Evolutionary conservation across 106 monocot species (phyloP), one percentile per base, ranked within the genome.

Genomic region (Dendrobium officinale): DNA sequence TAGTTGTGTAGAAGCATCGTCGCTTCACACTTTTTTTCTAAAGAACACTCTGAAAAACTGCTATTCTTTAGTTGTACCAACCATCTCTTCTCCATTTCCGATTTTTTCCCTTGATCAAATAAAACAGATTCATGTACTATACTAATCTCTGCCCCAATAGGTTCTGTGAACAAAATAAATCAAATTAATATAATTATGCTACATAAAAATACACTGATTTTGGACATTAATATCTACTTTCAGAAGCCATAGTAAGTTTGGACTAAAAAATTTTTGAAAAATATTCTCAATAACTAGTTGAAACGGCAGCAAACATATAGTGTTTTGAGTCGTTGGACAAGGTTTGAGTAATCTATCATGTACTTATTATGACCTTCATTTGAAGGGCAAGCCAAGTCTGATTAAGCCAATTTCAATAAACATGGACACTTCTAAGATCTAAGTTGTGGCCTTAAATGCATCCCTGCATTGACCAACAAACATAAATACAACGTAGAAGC

Each of bases 101-200:
- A 86, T 78, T 58, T 86, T 37, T 87, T 81, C 78, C 55, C 81
- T 83, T 85, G 83, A 47, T 87, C 83, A 13, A 86, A 74, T 33
- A 86, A 84, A 85, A 56, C 82, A 82, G 92, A 79, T 80, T 99
- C 95, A 83, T 86, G 76, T 16, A 78, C 78, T 77, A 95, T 83
- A 67, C 89, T 78, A 79, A 93, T 95, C 42, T 95, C 95, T 47
- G 89, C 91, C 55, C 87, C 92, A 81, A 91, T 74, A 41, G 99
- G 95, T 82, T 95, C 99, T 99, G 86, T 58, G 78, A 83, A 82
- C 37, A 13, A 67, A 83, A 64, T 37, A 72, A 83, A 18, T 67
- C 15, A 72, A 27, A 76, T 76, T 27, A 49, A 27, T 49, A 47
- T 72, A 74, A 74, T 42, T 20, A 74, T 43, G 29, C 74, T 43